Evolutionary conservation across 805 yeast genomes (phyloP).

Genomic region (Yamadazyma takamatsuzukensis): DNA sequence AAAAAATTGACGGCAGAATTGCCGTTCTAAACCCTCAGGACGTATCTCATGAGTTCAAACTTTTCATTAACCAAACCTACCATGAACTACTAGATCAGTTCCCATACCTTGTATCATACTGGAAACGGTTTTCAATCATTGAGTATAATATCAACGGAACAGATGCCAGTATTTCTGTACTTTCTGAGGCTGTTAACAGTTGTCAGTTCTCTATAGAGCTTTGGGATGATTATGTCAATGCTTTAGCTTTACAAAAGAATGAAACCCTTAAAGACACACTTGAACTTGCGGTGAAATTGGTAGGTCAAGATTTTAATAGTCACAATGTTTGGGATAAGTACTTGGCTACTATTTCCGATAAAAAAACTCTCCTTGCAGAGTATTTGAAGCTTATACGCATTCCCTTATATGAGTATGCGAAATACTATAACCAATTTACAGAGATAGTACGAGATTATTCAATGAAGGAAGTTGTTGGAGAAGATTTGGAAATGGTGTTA

Average conservation of each 20-base stretch:
- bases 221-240: conserved; percentile 64
- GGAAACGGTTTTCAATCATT: conserved; percentile 60
- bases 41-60: conserved; percentile 17
- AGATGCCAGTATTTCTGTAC: conserved; percentile 43
- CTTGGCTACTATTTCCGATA: conserved; percentile 44
- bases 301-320: conserved; percentile 73
- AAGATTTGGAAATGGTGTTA: conserved; percentile 16
- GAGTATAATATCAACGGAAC: conserved; percentile 56
- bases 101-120: conserved; percentile 57
- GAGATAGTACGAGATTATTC: conserved; percentile 32
- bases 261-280: conserved; percentile 2
- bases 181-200: conserved; percentile 42
- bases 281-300: conserved; percentile 19
- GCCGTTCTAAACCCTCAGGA: conserved; percentile 12
- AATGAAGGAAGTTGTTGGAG: conserved; percentile 22
- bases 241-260: conserved; percentile 34
- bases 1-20: conserved; percentile 20
- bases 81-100: conserved; percentile 43
- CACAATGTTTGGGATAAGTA: conserved; percentile 83
- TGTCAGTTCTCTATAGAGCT: conserved; percentile 61
- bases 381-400: conserved; percentile 46
- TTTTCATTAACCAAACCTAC: conserved; percentile 15
- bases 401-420: conserved; percentile 86
- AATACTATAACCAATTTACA: conserved; percentile 55
- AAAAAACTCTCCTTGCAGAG: conserved; percentile 33